Conservation (phyloP, 257 asterid genomes). For the Solanum ossicruentum region DNA sequence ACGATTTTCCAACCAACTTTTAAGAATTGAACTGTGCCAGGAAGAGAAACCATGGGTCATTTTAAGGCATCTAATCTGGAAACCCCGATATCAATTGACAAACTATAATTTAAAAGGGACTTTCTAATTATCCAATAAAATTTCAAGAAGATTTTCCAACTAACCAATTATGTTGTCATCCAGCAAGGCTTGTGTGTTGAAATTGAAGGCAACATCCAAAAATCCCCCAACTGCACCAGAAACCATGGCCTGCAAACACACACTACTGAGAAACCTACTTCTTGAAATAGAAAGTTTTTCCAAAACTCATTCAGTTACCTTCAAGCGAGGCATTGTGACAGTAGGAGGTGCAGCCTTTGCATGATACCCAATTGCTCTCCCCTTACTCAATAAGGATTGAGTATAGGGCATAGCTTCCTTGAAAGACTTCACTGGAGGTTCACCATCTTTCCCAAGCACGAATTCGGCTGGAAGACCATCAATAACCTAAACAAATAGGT, state of each 20-base stretch:
- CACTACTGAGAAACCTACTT: background rate
- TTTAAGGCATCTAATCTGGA: background rate
- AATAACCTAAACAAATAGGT: conserved; percentile 41
- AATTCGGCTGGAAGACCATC: conserved; percentile 96
- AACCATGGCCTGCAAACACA: conserved; percentile 62
- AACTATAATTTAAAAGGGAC: background rate
- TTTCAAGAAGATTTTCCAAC: conserved; percentile 6
- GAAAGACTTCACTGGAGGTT: conserved; percentile 47
- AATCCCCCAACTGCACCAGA: conserved; percentile 94
- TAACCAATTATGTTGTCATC: conserved; percentile 92
- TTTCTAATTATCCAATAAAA: background rate
- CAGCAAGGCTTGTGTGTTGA: conserved; percentile 74
- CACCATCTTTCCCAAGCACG: conserved; percentile 71
- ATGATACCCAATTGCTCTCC: conserved; percentile 72
- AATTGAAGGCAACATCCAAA: conserved; percentile 81
- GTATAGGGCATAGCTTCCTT: conserved; percentile 84
- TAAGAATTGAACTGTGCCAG: conserved; percentile 51
- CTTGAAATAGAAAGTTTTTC: background rate
- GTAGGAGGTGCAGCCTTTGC: conserved; percentile 98
- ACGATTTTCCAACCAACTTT: conserved; percentile 82
- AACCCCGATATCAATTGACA: background rate
- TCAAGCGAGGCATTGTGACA: conserved; percentile 94
- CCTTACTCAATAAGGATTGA: conserved; percentile 52
- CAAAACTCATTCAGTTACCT: conserved; percentile 26
- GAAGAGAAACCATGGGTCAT: background rate